Evolutionary conservation across 345 rosid genomes (phyloP).

Genomic region (Hypericum androsaemum): DNA sequence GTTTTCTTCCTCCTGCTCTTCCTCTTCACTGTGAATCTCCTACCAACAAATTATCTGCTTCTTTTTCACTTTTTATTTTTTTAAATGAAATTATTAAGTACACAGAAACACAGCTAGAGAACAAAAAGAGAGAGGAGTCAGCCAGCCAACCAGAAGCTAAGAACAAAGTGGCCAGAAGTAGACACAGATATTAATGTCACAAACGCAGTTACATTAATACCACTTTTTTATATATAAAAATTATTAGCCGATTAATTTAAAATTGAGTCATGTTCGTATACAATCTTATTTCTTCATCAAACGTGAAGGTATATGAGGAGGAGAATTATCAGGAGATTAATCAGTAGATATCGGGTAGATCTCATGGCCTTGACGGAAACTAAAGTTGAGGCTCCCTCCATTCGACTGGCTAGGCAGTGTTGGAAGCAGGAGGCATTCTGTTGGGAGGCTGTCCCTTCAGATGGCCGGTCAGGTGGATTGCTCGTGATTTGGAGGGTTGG

Average conservation of each 20-base stretch:
- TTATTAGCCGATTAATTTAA: neutral
- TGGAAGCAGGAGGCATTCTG: too few species aligned
- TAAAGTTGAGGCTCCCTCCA: too few species aligned
- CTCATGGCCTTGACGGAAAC: too few species aligned
- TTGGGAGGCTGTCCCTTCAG: too few species aligned
- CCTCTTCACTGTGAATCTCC: constrained; percentile 18
- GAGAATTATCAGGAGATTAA: too few species aligned
- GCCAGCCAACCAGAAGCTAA: constrained; percentile 39
- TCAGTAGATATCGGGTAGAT: too few species aligned
- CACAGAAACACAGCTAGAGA: neutral
- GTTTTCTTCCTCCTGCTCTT: neutral
- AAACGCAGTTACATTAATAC: constrained; percentile 12
- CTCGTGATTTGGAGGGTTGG: too few species aligned
- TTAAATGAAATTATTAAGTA: neutral
- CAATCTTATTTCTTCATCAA: too few species aligned
- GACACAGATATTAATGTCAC: constrained; percentile 44
- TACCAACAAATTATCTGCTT: constrained; percentile 19
- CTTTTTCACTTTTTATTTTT: constrained; percentile 1
- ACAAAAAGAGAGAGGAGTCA: constrained; percentile 10
- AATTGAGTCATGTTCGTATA: too few species aligned
- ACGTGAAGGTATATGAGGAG: too few species aligned
- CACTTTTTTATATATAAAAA: constrained; percentile 10
- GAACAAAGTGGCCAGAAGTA: constrained; percentile 56
- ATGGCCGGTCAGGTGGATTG: too few species aligned
- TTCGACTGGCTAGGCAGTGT: too few species aligned